phyloP scores from a whole-genome alignment of 2,329 filamentous ascomycete species.

The Pseudocercospora macadamiae region DNA sequence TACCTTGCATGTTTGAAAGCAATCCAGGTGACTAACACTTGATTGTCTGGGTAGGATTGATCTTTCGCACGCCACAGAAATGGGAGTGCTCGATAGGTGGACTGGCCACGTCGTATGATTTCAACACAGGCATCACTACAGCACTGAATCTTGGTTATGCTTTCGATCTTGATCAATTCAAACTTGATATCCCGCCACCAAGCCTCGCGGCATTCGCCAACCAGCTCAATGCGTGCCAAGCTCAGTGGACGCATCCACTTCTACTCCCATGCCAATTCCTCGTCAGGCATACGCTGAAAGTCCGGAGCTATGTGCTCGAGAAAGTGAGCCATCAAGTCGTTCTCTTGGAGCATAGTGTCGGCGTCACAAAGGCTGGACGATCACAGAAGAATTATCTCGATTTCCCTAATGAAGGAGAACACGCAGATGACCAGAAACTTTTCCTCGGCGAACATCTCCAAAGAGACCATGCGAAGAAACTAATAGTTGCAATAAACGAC shows the following conservation, averaged over 20 bases:
- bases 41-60: conserved; percentile 11
- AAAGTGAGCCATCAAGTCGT: conserved; percentile 11
- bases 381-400: conserved; percentile 2
- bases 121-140: conserved; percentile 16
- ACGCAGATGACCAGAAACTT: conserved; percentile 1
- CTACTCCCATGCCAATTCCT: conserved; percentile 18
- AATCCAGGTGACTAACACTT: background rate
- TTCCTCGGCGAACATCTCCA: conserved; percentile 15
- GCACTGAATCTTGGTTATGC: conserved; percentile 19
- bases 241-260: conserved; percentile 10
- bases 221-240: conserved; percentile 4
- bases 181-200: background rate
- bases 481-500: conserved; percentile 21
- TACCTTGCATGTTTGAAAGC: too few relatives aligned
- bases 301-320: conserved; percentile 9
- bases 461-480: conserved; percentile 13
- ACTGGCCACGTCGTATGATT: conserved; percentile 17
- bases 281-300: conserved; percentile 1
- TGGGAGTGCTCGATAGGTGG: conserved; percentile 17
- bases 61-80: conserved; percentile 23
- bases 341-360: conserved; percentile 15
- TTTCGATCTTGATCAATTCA: conserved; percentile 14
- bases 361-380: conserved; percentile 20
- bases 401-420: background rate
- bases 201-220: background rate